Percentiles rank a stretch among this genome's conserved stretches.
Evolutionary conservation across 2,329 filamentous ascomycete species (phyloP).

Genomic region (Orbilia javanica): DNA sequence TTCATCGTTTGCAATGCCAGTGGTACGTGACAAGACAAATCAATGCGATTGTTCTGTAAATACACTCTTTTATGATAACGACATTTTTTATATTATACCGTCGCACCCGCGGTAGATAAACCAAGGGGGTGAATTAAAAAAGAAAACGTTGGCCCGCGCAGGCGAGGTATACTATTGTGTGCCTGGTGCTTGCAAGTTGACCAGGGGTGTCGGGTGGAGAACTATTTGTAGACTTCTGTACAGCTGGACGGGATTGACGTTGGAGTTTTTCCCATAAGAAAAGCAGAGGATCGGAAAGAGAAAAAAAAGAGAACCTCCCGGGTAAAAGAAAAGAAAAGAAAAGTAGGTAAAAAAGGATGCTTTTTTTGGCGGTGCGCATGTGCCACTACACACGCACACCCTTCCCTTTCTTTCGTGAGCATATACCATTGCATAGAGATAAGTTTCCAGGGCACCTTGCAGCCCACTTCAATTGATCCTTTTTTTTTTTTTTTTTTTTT

Average conservation of each 20-base stretch:
- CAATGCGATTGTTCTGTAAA: conserved; percentile 12
- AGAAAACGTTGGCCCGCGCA: conserved; percentile 15
- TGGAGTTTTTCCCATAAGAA: conserved; percentile 23
- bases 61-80: background rate
- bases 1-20: background rate
- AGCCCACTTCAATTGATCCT: conserved; percentile 6
- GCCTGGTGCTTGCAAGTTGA: conserved; percentile 19
- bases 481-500: too few species aligned
- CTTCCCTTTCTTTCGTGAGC: background rate
- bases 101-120: conserved; percentile 14
- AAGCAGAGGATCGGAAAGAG: background rate
- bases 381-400: conserved; percentile 35
- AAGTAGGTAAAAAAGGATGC: conserved; percentile 19
- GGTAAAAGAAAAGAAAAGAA: conserved; percentile 27
- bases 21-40: background rate
- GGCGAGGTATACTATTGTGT: background rate
- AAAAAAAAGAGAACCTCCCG: background rate
- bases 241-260: conserved; percentile 15
- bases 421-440: conserved; percentile 6
- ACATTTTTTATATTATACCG: conserved; percentile 19
- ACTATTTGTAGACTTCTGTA: conserved; percentile 43
- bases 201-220: conserved; percentile 21
- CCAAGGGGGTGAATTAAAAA: background rate
- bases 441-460: conserved; percentile 18
- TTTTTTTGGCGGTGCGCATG: conserved; percentile 54